Conservation (phyloP, 2,329 filamentous ascomycete genomes). For the Anthostomella pinea region DNA sequence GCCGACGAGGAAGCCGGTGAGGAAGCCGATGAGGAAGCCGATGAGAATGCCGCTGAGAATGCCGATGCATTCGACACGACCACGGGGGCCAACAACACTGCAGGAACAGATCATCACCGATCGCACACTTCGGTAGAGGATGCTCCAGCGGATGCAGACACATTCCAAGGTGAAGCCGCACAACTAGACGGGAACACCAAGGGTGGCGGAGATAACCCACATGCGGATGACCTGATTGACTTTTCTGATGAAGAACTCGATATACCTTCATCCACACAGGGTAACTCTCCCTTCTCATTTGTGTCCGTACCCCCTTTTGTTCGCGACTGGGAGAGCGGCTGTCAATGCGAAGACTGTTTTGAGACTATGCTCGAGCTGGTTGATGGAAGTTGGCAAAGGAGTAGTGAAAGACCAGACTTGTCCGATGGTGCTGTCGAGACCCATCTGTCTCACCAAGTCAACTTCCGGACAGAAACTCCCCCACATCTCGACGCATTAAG, state of each 20-base stretch:
- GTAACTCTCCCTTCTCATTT: conserved; percentile 23
- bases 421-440: too few species aligned
- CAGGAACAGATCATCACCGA: conserved; percentile 9
- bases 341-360: conserved; percentile 20
- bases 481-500: conserved; percentile 2
- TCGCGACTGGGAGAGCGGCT: conserved; percentile 8
- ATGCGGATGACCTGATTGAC: conserved; percentile 16
- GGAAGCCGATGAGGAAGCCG: too few species aligned
- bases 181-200: conserved; percentile 5
- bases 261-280: conserved; percentile 24
- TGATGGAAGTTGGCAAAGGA: conserved; percentile 10
- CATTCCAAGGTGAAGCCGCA: conserved; percentile 2
- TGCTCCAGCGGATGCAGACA: conserved; percentile 5
- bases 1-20: too few species aligned
- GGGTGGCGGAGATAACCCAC: conserved; percentile 5
- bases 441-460: too few species aligned
- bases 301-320: conserved; percentile 2
- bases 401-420: too few species aligned
- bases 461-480: too few species aligned
- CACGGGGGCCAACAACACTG: conserved; percentile 23
- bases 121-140: conserved; percentile 7
- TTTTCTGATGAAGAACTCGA: conserved; percentile 23
- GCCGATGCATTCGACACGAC: conserved; percentile 4
- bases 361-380: conserved; percentile 10
- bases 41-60: too few species aligned